Evolutionary conservation across 2,329 filamentous ascomycete genomes (phyloP), one percentile per base, ranked within the genome.

Genomic region (Hyphodiscus sp.): DNA sequence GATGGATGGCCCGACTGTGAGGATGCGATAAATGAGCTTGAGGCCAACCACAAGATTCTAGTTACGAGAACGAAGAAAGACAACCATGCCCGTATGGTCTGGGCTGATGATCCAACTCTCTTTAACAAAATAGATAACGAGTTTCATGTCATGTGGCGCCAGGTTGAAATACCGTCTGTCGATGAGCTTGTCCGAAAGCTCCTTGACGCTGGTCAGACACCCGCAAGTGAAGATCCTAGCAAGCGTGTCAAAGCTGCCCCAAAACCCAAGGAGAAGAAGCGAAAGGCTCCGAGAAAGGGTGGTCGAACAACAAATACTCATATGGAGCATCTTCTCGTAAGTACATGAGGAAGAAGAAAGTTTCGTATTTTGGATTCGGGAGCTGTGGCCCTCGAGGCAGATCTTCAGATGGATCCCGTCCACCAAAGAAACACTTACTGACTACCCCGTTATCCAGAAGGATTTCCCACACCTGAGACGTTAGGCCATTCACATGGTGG

Each of bases 51-150:
- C 66, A 86, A 86, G 69, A 78, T 97, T 45, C 78, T 97, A 38
- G 89, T 96, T 6, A 87, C 89, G 20, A 83, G 91, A 57, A 91
- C 91, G 52, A 95, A 94, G 73, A 97, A 97, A 74, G 92, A 97
- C 69, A 86, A 88, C 66, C 81, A 88, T 62, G 85, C 92, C 1
- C 84, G 86, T 64, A 89, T 87, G 74, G 85, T 99, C 50, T 97
- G 91, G 90, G 79, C 85, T 50, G 89, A 99, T 69, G 89, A 96
- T 64, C 81, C 90, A 15, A 85, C 83, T 13, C 79, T 96, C 50
- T 81, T 84, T 64, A 80, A 91, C 67, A 69, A 74, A 38, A 85
- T 97, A 62, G 91, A 96, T 66, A 73, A 80, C 9, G 90, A 96
- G 69, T 96, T 97, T 69, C 80, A 85, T 68, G 74, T 76, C 55